A percentile compares a stretch with the other conserved stretches of the same genome.
phyloP scores from a whole-genome alignment of 495 filamentous ascomycete genomes.

The Lophiotrema nucula region DNA sequence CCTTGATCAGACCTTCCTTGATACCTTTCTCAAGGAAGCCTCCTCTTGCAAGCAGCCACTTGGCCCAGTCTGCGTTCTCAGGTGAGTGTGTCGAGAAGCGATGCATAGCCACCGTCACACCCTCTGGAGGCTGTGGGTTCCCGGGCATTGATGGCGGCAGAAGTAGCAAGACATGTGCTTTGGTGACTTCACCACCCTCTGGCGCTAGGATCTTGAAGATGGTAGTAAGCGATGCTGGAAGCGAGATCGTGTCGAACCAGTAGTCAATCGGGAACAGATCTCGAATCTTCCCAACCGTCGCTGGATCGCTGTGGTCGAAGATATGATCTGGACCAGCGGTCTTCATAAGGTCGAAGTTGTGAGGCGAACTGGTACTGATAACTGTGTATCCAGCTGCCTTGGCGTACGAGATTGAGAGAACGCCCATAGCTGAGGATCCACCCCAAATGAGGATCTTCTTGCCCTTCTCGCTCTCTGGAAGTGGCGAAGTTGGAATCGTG shows the following conservation, averaged over 20 bases:
- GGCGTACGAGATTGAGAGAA: constrained; percentile 55
- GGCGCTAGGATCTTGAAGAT: constrained; percentile 18
- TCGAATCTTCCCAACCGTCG: constrained; percentile 44
- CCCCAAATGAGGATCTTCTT: constrained; percentile 54
- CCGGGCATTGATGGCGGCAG: constrained; percentile 13
- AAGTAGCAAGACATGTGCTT: constrained; percentile 3
- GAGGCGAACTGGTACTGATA: constrained; percentile 56
- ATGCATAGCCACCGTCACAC: constrained; percentile 3
- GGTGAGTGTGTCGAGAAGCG: constrained; percentile 12
- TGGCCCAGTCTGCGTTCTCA: constrained; percentile 10
- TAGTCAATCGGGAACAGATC: constrained; percentile 21
- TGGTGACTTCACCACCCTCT: constrained; percentile 1
- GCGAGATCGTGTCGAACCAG: constrained; percentile 18
- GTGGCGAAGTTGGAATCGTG: background rate
- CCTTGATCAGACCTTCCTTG: constrained; percentile 8
- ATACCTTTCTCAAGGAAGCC: constrained; percentile 13
- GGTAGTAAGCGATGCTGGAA: background rate
- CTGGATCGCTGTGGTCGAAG: constrained; percentile 54
- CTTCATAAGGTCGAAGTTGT: constrained; percentile 53
- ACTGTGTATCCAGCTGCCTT: constrained; percentile 47
- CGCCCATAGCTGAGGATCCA: constrained; percentile 47
- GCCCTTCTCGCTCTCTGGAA: constrained; percentile 22
- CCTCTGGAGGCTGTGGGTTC: background rate
- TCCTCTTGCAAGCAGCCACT: constrained; percentile 3
- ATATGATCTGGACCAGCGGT: constrained; percentile 50